phyloP scores from a whole-genome alignment of 768 basidiomycete species.

The Phallus indusiatus region DNA sequence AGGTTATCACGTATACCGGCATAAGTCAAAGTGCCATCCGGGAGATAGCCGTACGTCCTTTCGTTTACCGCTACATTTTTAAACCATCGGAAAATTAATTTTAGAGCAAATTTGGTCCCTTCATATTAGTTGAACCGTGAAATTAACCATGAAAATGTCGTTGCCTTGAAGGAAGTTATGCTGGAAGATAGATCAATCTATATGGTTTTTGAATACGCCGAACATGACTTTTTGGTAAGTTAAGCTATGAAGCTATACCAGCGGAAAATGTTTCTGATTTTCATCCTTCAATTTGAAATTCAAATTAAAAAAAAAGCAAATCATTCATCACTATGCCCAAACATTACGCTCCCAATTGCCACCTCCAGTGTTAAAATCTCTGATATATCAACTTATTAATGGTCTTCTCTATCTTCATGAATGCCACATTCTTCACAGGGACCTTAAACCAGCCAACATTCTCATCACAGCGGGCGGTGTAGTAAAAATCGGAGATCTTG shows the following conservation, averaged over 20 bases:
- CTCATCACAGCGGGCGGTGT: constrained; percentile 82
- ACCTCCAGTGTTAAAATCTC: no score
- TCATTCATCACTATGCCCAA: no score
- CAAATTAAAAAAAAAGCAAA: no score
- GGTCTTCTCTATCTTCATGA: constrained; percentile 92
- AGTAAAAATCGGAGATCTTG: constrained; percentile 98
- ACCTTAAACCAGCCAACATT: constrained; percentile 98
- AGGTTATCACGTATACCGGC: constrained; percentile 90
- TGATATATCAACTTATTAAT: constrained; percentile 95
- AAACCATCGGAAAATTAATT: no score
- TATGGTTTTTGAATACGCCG: constrained; percentile 99
- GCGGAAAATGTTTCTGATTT: no score
- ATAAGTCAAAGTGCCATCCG: constrained; percentile 96
- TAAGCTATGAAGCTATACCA: no score
- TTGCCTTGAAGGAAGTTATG: no score
- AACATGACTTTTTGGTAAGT: constrained; percentile 98
- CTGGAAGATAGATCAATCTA: constrained; percentile 97
- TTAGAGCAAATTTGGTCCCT: no score
- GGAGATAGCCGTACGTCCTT: constrained; percentile 77
- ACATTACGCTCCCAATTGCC: no score
- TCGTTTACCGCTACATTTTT: neutral
- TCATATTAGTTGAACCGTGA: no score
- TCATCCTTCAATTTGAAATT: no score
- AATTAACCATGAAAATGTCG: constrained; percentile 84
- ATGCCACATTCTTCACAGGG: no score